Base-by-base conservation (phyloP, 1,284 basidiomycete species). In the Ustilago bromivora region DNA sequence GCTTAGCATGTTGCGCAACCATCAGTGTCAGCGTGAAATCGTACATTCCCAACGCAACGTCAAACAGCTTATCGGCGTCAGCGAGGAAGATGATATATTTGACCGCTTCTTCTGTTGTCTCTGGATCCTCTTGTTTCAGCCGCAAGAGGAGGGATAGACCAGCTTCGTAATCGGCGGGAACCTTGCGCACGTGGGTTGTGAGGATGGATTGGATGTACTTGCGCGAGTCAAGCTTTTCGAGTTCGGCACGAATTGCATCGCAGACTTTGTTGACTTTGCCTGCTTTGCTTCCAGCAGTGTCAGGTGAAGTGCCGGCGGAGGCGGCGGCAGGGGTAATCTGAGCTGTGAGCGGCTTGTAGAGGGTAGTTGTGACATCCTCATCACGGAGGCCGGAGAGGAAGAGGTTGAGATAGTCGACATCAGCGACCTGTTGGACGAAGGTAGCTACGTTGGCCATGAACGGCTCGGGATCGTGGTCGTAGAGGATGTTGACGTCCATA, bases 21-120 rank as follows among this genome's bases (percentile, higher is more conserved):
- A 99, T 92, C 38, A 99, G 89, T 2, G 98, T 96, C 2, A 99
- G 89, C 28, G 93, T 92, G 87, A 99, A 98, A 87, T 99, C 95
- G 87, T 99, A 99, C 95, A 98, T 98, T 31, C 97, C 96, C 31
- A 99, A 89, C 1, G 97, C 97, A 6, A 93, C 93, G 84, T 98
- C 92, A 87, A 96, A 99, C 3, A 99, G 89, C 72, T 90, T 90
- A 81, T 99, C 92, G 0, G 95, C 94, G 83, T 98, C 95, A 17
- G 95, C 94, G 36, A 99, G 90, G 89, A 98, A 99, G 86, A 99
- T 97, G 86, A 99, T 93, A 84, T 99, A 99, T 86, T 96, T 98
- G 82, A 98, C 93, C 2, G 96, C 96, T 65, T 98, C 95, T 84
- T 98, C 95, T 5, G 97, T 94, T 0, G 94, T 87, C 43, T 91